A percentile compares a stretch with the other conserved stretches of the same genome.
Evolutionary conservation across 1,139 yeast species (phyloP).

Genomic region (Spencermartinsiella ligniputridi): DNA sequence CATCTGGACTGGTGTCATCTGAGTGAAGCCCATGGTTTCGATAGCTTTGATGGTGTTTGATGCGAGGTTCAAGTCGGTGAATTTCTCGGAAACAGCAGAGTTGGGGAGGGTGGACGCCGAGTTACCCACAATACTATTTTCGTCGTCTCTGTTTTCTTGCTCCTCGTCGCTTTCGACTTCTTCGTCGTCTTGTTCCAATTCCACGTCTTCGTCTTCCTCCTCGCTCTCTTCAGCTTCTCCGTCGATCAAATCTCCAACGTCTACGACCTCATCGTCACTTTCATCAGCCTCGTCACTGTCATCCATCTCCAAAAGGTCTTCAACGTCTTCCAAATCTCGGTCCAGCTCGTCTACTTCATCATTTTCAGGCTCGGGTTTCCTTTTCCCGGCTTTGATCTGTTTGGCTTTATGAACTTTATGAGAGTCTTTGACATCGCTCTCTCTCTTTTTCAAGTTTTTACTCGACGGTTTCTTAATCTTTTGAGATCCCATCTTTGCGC

Average conservation of each 20-base stretch:
- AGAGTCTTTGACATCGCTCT: not conserved
- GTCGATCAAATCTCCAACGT: constrained; percentile 7
- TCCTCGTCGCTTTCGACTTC: constrained; percentile 17
- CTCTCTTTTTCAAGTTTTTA: not conserved
- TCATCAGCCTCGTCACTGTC: constrained; percentile 9
- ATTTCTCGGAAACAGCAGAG: constrained; percentile 28
- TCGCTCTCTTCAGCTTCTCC: constrained; percentile 14
- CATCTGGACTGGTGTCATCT: constrained; percentile 90
- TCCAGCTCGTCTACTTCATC: constrained; percentile 27
- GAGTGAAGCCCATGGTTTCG: constrained; percentile 78
- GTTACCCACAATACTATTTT: constrained; percentile 24
- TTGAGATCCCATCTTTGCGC: not conserved
- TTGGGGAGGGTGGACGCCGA: constrained; percentile 21
- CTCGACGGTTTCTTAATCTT: constrained; percentile 1
- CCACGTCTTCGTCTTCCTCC: constrained; percentile 11
- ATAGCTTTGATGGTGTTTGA: constrained; percentile 78
- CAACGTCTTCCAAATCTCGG: constrained; percentile 23
- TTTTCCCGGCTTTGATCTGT: constrained; percentile 2
- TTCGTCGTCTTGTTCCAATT: constrained; percentile 13
- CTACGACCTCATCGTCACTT: constrained; percentile 6
- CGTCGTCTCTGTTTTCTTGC: constrained; percentile 22
- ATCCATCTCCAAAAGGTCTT: constrained; percentile 20
- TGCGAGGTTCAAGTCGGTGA: constrained; percentile 64
- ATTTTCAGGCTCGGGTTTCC: constrained; percentile 15
- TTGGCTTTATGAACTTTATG: not conserved